Evolutionary conservation across 345 rosid genomes (phyloP), one percentile per base, ranked within the genome.

Genomic region (Aethionema arabicum): DNA sequence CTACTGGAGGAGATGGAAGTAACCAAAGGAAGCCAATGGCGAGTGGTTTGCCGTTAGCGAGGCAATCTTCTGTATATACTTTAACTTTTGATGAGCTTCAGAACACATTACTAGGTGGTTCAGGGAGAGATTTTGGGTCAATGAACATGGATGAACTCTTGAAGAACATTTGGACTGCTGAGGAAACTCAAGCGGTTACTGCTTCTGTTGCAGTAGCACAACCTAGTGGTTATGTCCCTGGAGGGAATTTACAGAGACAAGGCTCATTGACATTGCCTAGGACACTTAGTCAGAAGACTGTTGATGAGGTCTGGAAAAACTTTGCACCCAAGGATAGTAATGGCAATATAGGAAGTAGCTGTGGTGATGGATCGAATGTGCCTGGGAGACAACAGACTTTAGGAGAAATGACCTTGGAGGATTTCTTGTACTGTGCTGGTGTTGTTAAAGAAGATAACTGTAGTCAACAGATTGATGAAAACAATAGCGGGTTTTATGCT

Each of bases 141-240:
- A 87, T 93, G 92, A 93, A 93, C 72, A 85, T 93, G 90, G 99
- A 93, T 60, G 99, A 93, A 76, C 71, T 93, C n/a, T 72, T 93
- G 61, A 93, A 85, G 66, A 93, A 70, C 65, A 84, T 93, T 57
- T 90, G 90, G 90, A 76, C 78, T 61, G 96, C 87, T 41, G 99
- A 88, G 62, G 96, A 87, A 75, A 84, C 59, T 46, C 96, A 90
- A 70, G 73, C 76, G 39, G 57, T 76, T 73, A 14, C 69, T 11
- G 37, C 66, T 21, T 44, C 79, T 5, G 59, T 82, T 32, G 11
- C 85, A 4, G 29, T 58, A 6, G 15, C 14, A 4, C 72, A 50
- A 4, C 48, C 65, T 10, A 78, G 54, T 39, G 71, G 72, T 48
- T 70, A 10, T 57, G 79, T 62, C 32, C 73, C 46, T 0, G 76